These are phyloP conservation scores for Xylariaceae sp. DNA, from an alignment of 2,329 filamentous ascomycete species.

Conservation along the genomic window DNA sequence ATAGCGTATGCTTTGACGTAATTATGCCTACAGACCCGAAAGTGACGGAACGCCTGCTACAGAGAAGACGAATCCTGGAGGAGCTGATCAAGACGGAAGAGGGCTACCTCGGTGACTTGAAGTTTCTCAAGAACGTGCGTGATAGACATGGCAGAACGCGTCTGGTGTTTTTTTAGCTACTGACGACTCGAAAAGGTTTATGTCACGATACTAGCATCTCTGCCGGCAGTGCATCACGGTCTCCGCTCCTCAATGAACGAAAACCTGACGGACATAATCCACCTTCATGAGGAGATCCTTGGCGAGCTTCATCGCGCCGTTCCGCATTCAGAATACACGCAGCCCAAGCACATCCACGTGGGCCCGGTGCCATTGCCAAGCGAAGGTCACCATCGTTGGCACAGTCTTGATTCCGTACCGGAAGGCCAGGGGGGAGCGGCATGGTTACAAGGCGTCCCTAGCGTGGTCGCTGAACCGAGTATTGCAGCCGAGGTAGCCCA, in stretches of 20 bases:
- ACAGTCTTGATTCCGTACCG: conserved; percentile 42
- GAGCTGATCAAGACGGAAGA: conserved; percentile 85
- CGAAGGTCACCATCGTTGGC: conserved; percentile 41
- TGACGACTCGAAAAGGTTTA: conserved; percentile 52
- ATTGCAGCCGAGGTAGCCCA: conserved; percentile 56
- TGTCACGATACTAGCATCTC: conserved; percentile 66
- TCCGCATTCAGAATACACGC: conserved; percentile 61
- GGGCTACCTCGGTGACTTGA: conserved; percentile 80
- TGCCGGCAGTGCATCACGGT: conserved; percentile 58
- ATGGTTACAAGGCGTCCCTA: conserved; percentile 43
- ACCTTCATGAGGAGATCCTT: conserved; percentile 78
- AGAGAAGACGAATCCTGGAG: conserved; percentile 73
- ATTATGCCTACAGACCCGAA: conserved; percentile 55
- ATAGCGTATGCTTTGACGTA: conserved; percentile 56
- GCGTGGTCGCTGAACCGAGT: conserved; percentile 53
- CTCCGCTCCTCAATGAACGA: conserved; percentile 69
- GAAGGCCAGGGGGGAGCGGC: conserved; percentile 35
- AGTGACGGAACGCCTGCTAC: conserved; percentile 64
- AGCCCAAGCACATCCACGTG: conserved; percentile 32
- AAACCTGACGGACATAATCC: conserved; percentile 73
- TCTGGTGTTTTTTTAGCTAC: conserved; percentile 1
- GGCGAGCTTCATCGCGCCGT: conserved; percentile 65
- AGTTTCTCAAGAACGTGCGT: conserved; percentile 77
- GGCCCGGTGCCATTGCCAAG: conserved; percentile 17
- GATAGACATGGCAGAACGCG: neutral